Conservation (phyloP, 2,329 filamentous ascomycete species). For the Thielaviopsis ethacetica region DNA sequence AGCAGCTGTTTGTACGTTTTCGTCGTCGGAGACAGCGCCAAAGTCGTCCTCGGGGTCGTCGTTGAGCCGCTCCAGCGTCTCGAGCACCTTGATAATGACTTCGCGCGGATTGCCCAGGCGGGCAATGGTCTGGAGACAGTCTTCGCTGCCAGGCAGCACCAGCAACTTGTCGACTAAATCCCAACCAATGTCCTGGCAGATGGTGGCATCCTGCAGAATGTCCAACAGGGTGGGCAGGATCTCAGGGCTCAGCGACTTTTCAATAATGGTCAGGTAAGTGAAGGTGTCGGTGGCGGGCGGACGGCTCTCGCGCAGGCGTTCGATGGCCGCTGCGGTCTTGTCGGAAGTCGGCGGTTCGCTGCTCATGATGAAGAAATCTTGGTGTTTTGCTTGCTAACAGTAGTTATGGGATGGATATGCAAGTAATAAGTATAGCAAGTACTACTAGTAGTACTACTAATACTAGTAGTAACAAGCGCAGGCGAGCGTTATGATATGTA, state of each 20-base stretch:
- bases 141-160: conserved; percentile 48
- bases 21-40: conserved; percentile 17
- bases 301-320: conserved; percentile 30
- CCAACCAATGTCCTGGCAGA: conserved; percentile 70
- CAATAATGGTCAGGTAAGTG: conserved; percentile 64
- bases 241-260: conserved; percentile 52
- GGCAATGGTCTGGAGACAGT: conserved; percentile 58
- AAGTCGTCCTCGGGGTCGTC: conserved; percentile 23
- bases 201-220: conserved; percentile 47
- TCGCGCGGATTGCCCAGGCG: conserved; percentile 66
- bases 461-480: too few relatives aligned
- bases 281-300: conserved; percentile 46
- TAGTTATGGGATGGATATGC: not conserved
- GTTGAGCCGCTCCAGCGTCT: conserved; percentile 44
- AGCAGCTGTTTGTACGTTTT: conserved; percentile 14
- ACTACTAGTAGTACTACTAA: too few relatives aligned
- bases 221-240: conserved; percentile 51
- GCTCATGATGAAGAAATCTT: not conserved
- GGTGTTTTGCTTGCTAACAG: not conserved
- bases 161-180: conserved; percentile 64
- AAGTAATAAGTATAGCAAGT: not conserved
- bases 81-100: conserved; percentile 65
- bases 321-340: conserved; percentile 23
- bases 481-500: too few relatives aligned
- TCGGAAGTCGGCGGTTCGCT: not conserved